A percentile compares a stretch with the other conserved stretches of the same genome.
Evolutionary conservation across 2,329 filamentous ascomycete species (phyloP).

Genomic region (Scolecobasidium constrictum): DNA sequence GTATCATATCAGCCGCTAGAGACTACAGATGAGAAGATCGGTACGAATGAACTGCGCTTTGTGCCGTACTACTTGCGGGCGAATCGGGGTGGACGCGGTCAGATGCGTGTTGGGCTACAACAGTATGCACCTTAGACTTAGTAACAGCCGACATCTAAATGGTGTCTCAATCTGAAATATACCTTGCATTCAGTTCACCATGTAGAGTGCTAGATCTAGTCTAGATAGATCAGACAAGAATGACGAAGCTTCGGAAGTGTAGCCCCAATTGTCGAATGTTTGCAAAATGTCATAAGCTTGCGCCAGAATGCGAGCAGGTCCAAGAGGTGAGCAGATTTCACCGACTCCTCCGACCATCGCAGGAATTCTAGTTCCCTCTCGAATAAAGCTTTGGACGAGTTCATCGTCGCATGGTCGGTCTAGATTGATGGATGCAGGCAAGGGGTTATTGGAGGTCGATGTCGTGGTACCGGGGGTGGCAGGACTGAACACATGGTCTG

Average conservation of each 20-base stretch:
- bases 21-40: neutral
- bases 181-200: no score
- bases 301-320: slow-evolving; percentile 26
- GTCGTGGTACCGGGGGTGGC: slow-evolving; percentile 9
- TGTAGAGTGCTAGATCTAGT: neutral
- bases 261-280: neutral
- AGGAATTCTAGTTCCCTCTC: slow-evolving; percentile 37
- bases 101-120: slow-evolving; percentile 37
- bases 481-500: slow-evolving; percentile 11
- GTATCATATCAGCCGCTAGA: neutral
- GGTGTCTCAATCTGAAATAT: slow-evolving; percentile 1
- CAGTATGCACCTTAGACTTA: no score
- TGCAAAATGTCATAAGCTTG: slow-evolving; percentile 28
- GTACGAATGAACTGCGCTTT: slow-evolving; percentile 32
- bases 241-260: neutral
- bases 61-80: slow-evolving; percentile 46
- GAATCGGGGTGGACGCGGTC: slow-evolving; percentile 43
- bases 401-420: slow-evolving; percentile 48
- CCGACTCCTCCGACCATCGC: slow-evolving; percentile 43
- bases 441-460: slow-evolving; percentile 17
- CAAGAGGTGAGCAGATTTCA: slow-evolving; percentile 30
- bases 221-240: neutral
- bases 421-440: slow-evolving; percentile 35
- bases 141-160: no score
- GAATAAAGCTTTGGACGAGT: slow-evolving; percentile 45